Conservation (phyloP, 2,329 filamentous ascomycete species). For the Sporothrix brasiliensis region DNA sequence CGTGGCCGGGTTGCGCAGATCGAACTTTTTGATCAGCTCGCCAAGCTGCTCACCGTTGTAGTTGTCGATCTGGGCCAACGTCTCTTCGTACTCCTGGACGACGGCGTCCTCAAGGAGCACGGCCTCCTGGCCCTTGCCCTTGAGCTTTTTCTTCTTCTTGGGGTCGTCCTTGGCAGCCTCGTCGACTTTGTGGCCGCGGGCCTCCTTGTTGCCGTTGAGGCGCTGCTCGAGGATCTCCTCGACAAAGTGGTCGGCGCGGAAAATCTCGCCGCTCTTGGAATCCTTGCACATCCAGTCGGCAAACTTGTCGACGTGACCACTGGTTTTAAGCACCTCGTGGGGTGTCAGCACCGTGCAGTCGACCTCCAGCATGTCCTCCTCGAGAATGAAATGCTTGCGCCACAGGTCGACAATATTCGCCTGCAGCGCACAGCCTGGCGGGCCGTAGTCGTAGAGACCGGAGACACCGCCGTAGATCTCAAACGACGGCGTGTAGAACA, state of each 20-base stretch:
- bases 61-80: conserved; percentile 92
- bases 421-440: conserved; percentile 82
- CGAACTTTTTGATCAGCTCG: conserved; percentile 83
- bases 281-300: conserved; percentile 99
- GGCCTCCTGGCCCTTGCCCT: conserved; percentile 75
- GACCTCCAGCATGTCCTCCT: conserved; percentile 94
- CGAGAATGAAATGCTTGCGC: conserved; percentile 90
- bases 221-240: conserved; percentile 88
- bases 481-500: conserved; percentile 95
- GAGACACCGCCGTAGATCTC: conserved; percentile 91
- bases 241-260: conserved; percentile 94
- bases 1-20: conserved; percentile 85
- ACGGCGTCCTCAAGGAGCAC: conserved; percentile 86
- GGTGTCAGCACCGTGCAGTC: conserved; percentile 95
- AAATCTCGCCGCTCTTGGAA: conserved; percentile 94
- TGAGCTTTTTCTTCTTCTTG: conserved; percentile 81
- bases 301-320: conserved; percentile 96
- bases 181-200: conserved; percentile 69
- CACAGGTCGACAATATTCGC: conserved; percentile 86
- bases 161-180: conserved; percentile 62
- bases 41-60: conserved; percentile 86
- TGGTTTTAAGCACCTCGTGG: conserved; percentile 90
- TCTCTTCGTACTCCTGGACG: conserved; percentile 86
- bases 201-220: conserved; percentile 88
- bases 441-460: conserved; percentile 91